Percentiles rank a stretch among this genome's conserved stretches.
Evolutionary conservation across 306 rosid species (phyloP).

Genomic region (Castanea mollissima): DNA sequence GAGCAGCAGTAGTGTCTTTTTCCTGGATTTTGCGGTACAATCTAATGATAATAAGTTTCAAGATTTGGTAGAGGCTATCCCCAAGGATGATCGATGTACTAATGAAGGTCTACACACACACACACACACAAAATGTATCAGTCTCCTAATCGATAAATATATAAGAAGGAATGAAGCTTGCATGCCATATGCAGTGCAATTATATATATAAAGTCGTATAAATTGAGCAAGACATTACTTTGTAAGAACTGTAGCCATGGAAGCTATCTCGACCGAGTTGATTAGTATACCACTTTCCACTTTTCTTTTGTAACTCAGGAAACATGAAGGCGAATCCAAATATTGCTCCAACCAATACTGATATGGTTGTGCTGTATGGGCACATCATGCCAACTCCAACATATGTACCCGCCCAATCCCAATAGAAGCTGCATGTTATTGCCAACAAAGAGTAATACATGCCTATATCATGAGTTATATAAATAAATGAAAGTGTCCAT

Average conservation of each 20-base stretch:
- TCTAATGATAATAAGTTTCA: not conserved
- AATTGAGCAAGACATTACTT: not conserved
- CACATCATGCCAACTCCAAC: not conserved
- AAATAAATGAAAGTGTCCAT: no score
- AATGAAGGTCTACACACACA: not conserved
- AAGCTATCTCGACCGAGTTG: not conserved
- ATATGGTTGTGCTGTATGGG: not conserved
- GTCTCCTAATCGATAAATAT: no score
- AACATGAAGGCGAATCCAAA: not conserved
- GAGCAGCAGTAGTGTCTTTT: not conserved
- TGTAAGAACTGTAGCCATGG: not conserved
- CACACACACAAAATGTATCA: no score
- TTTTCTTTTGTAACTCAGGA: not conserved
- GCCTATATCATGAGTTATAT: no score
- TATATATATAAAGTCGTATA: not conserved
- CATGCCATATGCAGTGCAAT: no score
- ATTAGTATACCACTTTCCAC: not conserved
- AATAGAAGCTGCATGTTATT: not conserved
- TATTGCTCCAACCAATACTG: not conserved
- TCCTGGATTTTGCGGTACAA: not conserved
- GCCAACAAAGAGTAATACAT: not conserved
- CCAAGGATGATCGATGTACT: not conserved
- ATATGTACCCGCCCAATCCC: not conserved
- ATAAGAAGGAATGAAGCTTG: no score
- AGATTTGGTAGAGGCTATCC: not conserved